phyloP scores from a whole-genome alignment of 1,284 basidiomycete genomes.

The Apiotrichum veenhuisii region DNA sequence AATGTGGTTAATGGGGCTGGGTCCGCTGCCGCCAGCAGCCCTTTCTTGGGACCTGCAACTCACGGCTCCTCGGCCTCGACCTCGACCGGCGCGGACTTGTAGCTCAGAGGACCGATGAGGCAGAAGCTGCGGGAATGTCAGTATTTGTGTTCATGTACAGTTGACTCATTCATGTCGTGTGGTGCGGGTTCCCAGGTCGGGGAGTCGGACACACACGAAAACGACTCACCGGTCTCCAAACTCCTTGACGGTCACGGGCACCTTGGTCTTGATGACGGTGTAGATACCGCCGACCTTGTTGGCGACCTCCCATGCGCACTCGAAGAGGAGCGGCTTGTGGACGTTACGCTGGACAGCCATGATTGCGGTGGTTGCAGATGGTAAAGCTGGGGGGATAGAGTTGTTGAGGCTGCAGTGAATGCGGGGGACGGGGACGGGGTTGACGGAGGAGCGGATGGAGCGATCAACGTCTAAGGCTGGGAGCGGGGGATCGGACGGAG shows the following conservation, averaged over 20 bases:
- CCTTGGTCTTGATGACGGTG: conserved; percentile 99
- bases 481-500: too few relatives aligned
- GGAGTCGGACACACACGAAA: too few relatives aligned
- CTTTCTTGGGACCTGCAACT: conserved; percentile 44
- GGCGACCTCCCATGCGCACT: conserved; percentile 89
- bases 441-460: too few relatives aligned
- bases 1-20: background rate
- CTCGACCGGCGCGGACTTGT: conserved; percentile 98
- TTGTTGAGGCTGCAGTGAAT: background rate
- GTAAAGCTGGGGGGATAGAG: background rate
- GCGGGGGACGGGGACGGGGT: too few relatives aligned
- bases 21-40: too few relatives aligned
- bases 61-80: conserved; percentile 87
- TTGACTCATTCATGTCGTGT: background rate
- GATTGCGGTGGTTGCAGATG: background rate
- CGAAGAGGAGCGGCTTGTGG: conserved; percentile 73
- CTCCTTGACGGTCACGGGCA: conserved; percentile 91
- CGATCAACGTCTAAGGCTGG: too few relatives aligned
- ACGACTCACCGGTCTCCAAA: conserved; percentile 54
- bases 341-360: conserved; percentile 60
- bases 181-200: background rate
- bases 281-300: conserved; percentile 99
- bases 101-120: conserved; percentile 88
- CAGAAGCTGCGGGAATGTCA: conserved; percentile 62
- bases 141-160: background rate